Conservation (phyloP, 371 early-diverging fungal species). For the Mortierella polycephala region DNA sequence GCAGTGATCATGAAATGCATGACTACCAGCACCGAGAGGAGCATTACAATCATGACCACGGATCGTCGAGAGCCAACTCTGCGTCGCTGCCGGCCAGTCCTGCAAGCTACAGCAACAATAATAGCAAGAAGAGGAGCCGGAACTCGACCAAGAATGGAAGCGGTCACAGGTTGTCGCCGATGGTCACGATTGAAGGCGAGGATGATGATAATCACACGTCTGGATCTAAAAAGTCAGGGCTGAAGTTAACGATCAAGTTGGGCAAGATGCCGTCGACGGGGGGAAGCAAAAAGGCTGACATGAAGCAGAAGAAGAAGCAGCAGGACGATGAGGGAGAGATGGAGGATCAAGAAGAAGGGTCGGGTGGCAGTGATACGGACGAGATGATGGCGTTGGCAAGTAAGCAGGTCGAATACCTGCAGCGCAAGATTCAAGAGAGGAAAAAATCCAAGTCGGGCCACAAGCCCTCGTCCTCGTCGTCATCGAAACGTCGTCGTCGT, state of each 20-base stretch:
- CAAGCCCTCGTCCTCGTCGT: constrained; percentile 23
- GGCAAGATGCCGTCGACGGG: constrained; percentile 36
- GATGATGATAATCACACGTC: neutral
- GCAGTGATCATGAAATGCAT: constrained; percentile 27
- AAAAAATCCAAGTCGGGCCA: constrained; percentile 32
- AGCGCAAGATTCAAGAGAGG: constrained; percentile 49
- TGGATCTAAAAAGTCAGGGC: constrained; percentile 22
- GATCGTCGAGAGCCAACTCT: neutral
- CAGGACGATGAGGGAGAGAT: neutral
- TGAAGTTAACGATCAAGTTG: constrained; percentile 48
- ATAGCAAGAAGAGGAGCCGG: constrained; percentile 37
- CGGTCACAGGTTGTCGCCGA: neutral
- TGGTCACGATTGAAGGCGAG: constrained; percentile 25
- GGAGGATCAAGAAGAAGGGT: constrained; percentile 4
- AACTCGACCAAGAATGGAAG: constrained; percentile 19
- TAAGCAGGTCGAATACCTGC: constrained; percentile 47
- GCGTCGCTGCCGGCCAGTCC: constrained; percentile 21
- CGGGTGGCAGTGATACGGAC: constrained; percentile 50
- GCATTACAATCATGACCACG: neutral
- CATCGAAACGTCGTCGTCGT: constrained; percentile 20
- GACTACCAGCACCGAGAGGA: constrained; percentile 14
- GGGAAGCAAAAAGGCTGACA: constrained; percentile 16
- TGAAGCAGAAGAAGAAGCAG: constrained; percentile 20
- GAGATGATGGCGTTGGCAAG: constrained; percentile 55
- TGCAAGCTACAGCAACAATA: constrained; percentile 31